Conservation (phyloP, 202 grass and related monocot species). For the Hordeum pubiflorum region DNA sequence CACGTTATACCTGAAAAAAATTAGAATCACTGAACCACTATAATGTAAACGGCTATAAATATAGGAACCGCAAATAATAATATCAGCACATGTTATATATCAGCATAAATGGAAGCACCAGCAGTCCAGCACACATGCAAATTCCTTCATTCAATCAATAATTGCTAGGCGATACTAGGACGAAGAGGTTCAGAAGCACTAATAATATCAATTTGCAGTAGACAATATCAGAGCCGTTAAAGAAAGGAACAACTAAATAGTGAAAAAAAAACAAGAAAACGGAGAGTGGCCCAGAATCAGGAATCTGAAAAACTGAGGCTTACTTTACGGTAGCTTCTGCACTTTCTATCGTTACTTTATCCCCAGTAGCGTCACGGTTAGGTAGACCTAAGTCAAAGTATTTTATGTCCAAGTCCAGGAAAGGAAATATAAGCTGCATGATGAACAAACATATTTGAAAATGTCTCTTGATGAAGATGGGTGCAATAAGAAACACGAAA, state of each 20-base stretch:
- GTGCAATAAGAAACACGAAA: not conserved
- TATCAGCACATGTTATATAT: not conserved
- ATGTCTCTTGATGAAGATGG: not conserved
- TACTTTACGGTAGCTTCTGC: constrained; percentile 78
- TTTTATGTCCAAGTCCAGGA: constrained; percentile 73
- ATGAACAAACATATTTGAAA: constrained; percentile 4
- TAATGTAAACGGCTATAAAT: not conserved
- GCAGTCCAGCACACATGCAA: not conserved
- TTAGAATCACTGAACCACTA: not conserved
- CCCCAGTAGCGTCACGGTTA: constrained; percentile 58
- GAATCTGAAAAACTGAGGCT: constrained; percentile 9
- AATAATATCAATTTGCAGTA: not conserved
- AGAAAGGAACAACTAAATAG: not conserved
- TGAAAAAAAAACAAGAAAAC: not conserved
- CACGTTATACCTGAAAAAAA: constrained; percentile 59
- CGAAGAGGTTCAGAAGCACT: not conserved
- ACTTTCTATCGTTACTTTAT: constrained; percentile 69
- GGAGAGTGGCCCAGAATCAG: not conserved
- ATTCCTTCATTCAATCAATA: not conserved
- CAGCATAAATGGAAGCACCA: not conserved
- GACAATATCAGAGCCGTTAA: not conserved
- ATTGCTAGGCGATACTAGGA: not conserved
- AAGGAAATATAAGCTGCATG: constrained; percentile 75
- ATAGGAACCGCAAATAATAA: not conserved
- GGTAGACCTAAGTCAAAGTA: constrained; percentile 66